Base-by-base conservation (phyloP, 2,329 filamentous ascomycete species). In the Microsporum audouinii region DNA sequence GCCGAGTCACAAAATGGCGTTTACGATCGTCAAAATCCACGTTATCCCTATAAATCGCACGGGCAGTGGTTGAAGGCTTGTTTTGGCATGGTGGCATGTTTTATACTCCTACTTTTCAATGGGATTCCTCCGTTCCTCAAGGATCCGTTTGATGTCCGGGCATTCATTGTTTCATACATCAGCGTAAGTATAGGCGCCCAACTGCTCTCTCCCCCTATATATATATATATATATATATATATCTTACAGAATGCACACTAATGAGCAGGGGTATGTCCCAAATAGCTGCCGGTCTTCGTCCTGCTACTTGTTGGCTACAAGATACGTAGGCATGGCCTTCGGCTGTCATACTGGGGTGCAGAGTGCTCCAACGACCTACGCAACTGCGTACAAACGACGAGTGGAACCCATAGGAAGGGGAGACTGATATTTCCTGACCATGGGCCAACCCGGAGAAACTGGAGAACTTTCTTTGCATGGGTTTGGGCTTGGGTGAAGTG, bases 151-250 rank as follows among this genome's bases (percentile, higher is more conserved):
- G 70, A 72, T 62, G 65, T 65, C 10, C 67, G 71, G 31, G 69
- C 68, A 41, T 77, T 77, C 60, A 63, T 77, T 7, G 69, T 75
- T 7, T 73, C 72, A 2, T 77, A 77, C 60, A 72, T 76, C 57
- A 72, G 72, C 29, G 73, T 76, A 70, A 67, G 71, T 69, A 47
- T 14, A 49, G 14, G 6, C 17, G 23, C 10, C 12, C 38, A 57
- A 29, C 10, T 23, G 17, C 17, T 23, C 17, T 1, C 17, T 1
- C 17, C 17, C 17, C 17, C 17, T 23, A 23, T 23, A 23, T 23
- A 23, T 23, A 23, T 23, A 23, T 23, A 23, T 23, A 23, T 23
- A 23, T 23, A 23, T 23, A 23, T 23, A 23, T 1, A 1, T 23
- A 23, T 23, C 17, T 23, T 23, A 23, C 0, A 33, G 45, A 43